phyloP scores from a whole-genome alignment of 169 alveolate species.

The Plasmodium ovale region DNA sequence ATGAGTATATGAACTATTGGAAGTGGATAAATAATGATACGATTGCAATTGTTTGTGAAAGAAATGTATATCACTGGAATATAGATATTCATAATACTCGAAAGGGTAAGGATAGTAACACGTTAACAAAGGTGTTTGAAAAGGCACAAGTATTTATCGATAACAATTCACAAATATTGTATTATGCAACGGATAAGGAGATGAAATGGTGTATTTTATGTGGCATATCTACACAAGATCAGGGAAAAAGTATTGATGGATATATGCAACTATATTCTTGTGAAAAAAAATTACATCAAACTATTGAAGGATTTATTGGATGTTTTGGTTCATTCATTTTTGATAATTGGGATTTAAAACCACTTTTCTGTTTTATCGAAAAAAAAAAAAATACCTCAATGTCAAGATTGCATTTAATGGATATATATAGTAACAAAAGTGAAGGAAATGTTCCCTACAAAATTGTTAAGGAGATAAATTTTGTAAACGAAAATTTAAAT shows the following conservation, averaged over 20 bases:
- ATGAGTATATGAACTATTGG: constrained; percentile 95
- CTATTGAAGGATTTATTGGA: constrained; percentile 96
- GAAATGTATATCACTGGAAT: constrained; percentile 93
- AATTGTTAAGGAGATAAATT: constrained; percentile 79
- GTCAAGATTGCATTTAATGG: constrained; percentile 94
- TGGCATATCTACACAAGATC: constrained; percentile 93
- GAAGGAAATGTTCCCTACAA: constrained; percentile 78
- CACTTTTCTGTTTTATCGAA: constrained; percentile 94
- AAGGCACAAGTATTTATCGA: constrained; percentile 91
- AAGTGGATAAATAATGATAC: constrained; percentile 93
- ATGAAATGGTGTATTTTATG: constrained; percentile 95
- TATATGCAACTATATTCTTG: constrained; percentile 94
- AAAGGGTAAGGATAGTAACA: constrained; percentile 76
- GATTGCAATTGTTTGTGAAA: constrained; percentile 94
- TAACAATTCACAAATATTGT: constrained; percentile 92
- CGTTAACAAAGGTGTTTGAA: constrained; percentile 91
- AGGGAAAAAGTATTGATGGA: constrained; percentile 93
- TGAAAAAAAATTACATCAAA: constrained; percentile 94
- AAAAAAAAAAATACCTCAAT: constrained; percentile 91
- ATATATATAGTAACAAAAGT: constrained; percentile 86
- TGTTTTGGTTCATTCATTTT: constrained; percentile 93
- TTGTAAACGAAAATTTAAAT: constrained; percentile 67
- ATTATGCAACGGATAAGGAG: constrained; percentile 90
- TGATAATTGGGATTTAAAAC: constrained; percentile 82
- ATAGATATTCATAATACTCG: constrained; percentile 85